Evolutionary conservation across 306 rosid species (phyloP).

Genomic region (Inga laurina): DNA sequence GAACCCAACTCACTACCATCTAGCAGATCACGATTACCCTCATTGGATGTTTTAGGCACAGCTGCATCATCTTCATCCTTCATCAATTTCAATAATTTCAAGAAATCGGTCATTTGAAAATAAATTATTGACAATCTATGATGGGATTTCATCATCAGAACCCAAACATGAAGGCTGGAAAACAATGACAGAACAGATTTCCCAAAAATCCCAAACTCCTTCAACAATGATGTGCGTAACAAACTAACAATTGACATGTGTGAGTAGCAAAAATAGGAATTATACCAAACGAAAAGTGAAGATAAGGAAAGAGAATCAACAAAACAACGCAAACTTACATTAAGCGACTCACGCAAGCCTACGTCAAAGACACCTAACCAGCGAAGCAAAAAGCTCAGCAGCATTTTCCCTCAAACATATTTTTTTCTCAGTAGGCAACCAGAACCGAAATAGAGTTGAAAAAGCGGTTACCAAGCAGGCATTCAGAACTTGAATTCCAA

Average conservation of each 20-base stretch:
- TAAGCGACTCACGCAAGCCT: neutral
- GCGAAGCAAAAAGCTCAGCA: neutral
- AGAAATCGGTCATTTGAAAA: neutral
- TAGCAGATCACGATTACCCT: neutral
- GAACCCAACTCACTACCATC: neutral
- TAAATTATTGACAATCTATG: neutral
- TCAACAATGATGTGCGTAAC: neutral
- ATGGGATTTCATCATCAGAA: neutral
- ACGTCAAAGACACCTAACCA: neutral
- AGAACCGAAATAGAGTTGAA: neutral
- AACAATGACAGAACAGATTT: neutral
- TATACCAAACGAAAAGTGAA: neutral
- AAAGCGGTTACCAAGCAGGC: neutral
- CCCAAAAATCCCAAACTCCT: neutral
- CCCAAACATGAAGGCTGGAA: neutral
- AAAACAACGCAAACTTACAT: neutral
- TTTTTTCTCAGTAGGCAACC: neutral
- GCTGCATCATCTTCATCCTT: slow-evolving; percentile 19
- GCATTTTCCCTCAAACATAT: neutral
- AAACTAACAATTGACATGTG: neutral
- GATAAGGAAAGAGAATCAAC: neutral
- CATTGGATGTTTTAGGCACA: slow-evolving; percentile 5
- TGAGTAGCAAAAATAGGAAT: neutral
- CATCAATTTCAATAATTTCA: neutral
- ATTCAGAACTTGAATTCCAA: neutral